phyloP scores from a whole-genome alignment of 495 filamentous ascomycete species.

The Hypoxylon cercidicola region DNA sequence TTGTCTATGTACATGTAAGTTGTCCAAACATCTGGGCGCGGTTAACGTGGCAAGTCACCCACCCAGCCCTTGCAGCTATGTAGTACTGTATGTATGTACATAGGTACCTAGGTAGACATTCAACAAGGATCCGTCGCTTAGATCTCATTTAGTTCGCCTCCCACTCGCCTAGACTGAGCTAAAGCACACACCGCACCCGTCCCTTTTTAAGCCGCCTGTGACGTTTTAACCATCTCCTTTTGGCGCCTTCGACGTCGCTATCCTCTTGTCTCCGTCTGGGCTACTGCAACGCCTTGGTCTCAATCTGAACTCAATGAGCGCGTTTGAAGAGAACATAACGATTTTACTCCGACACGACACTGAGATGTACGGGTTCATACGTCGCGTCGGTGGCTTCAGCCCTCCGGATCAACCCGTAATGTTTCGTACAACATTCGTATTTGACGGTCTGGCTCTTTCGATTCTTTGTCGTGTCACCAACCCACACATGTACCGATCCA shows the following conservation, averaged over 20 bases:
- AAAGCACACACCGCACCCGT: slow-evolving; percentile 12
- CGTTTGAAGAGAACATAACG: no score
- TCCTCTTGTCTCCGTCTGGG: slow-evolving; percentile 7
- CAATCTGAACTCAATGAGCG: slow-evolving; percentile 6
- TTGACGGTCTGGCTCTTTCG: background rate
- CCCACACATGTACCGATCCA: slow-evolving; percentile 12
- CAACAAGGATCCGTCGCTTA: slow-evolving; percentile 30
- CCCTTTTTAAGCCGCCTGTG: slow-evolving; percentile 39
- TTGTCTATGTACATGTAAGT: no score
- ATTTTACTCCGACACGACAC: no score
- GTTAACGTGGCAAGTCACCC: slow-evolving; percentile 31
- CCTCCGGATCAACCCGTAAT: slow-evolving; percentile 1
- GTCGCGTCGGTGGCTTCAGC: slow-evolving; percentile 20
- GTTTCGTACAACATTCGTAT: slow-evolving; percentile 35
- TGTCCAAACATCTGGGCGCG: background rate
- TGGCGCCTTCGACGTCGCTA: slow-evolving; percentile 19
- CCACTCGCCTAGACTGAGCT: slow-evolving; percentile 10
- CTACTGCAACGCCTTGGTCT: background rate
- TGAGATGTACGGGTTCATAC: background rate
- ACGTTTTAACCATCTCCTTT: slow-evolving; percentile 25
- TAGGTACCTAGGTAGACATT: slow-evolving; percentile 7
- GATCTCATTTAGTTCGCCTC: slow-evolving; percentile 27
- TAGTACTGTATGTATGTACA: no score
- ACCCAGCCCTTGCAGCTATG: slow-evolving; percentile 8
- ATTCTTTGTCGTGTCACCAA: slow-evolving; percentile 14